A percentile compares a stretch with the other conserved stretches of the same genome.
Evolutionary conservation across 1,284 basidiomycete genomes (phyloP).

Genomic region (Entoloma clypeatum): DNA sequence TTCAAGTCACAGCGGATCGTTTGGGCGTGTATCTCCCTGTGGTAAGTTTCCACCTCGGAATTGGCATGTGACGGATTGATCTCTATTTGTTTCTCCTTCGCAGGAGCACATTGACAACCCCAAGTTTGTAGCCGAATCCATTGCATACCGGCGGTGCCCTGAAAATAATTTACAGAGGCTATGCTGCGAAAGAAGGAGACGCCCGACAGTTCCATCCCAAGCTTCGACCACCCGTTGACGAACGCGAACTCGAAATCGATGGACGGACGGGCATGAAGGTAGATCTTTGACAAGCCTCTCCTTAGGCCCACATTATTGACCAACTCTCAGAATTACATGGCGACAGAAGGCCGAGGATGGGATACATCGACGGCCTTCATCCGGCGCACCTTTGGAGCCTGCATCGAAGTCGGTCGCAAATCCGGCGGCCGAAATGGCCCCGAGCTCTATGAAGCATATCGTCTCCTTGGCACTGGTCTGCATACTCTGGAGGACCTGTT

Average conservation of each 20-base stretch:
- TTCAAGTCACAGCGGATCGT: conserved; percentile 77
- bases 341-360: conserved; percentile 63
- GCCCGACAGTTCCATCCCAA: conserved; percentile 63
- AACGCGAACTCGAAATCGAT: conserved; percentile 77
- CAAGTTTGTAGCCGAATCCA: conserved; percentile 35
- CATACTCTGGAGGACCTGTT: conserved; percentile 76
- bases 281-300: background rate
- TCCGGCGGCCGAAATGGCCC: conserved; percentile 50
- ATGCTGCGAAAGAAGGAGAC: conserved; percentile 72
- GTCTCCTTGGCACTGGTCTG: conserved; percentile 66
- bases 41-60: conserved; percentile 33
- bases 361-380: conserved; percentile 80
- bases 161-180: conserved; percentile 43
- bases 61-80: background rate
- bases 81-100: background rate
- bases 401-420: conserved; percentile 58
- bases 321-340: conserved; percentile 37
- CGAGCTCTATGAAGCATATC: conserved; percentile 70
- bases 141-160: background rate
- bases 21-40: conserved; percentile 81
- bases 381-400: conserved; percentile 60
- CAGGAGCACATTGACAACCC: conserved; percentile 80
- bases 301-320: background rate
- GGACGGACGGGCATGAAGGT: conserved; percentile 84
- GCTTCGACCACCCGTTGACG: conserved; percentile 71